A percentile compares a stretch with the other conserved stretches of the same genome.
Conservation (phyloP, 1,284 basidiomycete genomes). For the Takashimella koratensis region DNA sequence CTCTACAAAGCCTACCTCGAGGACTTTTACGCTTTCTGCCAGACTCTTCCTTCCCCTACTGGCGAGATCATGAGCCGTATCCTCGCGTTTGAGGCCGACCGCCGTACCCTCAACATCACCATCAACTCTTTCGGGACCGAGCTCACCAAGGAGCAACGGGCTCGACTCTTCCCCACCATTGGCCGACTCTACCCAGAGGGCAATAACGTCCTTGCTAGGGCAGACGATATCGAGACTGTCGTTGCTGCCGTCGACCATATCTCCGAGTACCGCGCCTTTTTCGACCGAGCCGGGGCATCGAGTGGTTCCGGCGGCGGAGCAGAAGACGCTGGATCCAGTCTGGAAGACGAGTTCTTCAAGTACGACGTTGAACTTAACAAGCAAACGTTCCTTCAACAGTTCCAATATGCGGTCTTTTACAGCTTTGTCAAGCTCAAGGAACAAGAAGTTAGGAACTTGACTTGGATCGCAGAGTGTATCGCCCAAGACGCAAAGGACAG, state of each 20-base stretch:
- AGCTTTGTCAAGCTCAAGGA: constrained; percentile 96
- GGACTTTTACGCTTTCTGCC: constrained; percentile 86
- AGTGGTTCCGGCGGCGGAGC: constrained; percentile 3
- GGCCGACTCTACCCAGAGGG: constrained; percentile 93
- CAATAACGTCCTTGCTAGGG: constrained; percentile 87
- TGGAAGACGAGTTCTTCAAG: constrained; percentile 96
- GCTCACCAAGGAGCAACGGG: constrained; percentile 90
- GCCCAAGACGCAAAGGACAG: constrained; percentile 89
- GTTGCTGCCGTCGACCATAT: constrained; percentile 82
- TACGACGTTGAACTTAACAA: constrained; percentile 93
- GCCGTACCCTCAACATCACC: constrained; percentile 95
- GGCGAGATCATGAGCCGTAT: constrained; percentile 84
- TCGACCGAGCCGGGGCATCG: constrained; percentile 58
- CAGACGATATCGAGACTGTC: constrained; percentile 94
- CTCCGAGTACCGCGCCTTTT: constrained; percentile 86
- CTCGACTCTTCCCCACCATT: constrained; percentile 90
- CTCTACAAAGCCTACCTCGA: constrained; percentile 99
- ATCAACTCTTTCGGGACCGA: constrained; percentile 98
- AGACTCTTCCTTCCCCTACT: constrained; percentile 76
- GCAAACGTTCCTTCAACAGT: constrained; percentile 89
- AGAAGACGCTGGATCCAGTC: constrained; percentile 47
- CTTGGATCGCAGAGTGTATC: constrained; percentile 97
- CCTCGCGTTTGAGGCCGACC: constrained; percentile 93
- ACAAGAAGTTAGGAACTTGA: constrained; percentile 95
- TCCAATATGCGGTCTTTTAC: constrained; percentile 90